Evolutionary conservation across 2,329 filamentous ascomycete species (phyloP).

Genomic region (Botryosphaeria agaves): DNA sequence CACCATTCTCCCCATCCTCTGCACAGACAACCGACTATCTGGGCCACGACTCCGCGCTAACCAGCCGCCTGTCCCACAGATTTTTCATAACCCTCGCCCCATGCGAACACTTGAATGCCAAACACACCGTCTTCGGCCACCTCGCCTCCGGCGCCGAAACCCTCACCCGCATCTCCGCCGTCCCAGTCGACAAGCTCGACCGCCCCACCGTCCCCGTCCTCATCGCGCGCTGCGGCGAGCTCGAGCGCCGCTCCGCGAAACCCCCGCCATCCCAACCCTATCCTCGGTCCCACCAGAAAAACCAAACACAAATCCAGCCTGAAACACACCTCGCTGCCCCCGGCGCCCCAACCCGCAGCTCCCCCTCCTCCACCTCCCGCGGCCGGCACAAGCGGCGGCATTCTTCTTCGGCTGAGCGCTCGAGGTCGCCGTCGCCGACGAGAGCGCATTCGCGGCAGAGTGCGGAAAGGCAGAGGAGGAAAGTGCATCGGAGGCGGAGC

Average conservation of each 20-base stretch:
- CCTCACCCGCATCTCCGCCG: slow-evolving; percentile 16
- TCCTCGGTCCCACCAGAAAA: slow-evolving; percentile 8
- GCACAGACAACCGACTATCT: not conserved
- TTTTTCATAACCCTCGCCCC: slow-evolving; percentile 25
- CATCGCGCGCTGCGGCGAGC: slow-evolving; percentile 20
- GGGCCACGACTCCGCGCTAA: not conserved
- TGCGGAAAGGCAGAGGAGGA: too few species aligned
- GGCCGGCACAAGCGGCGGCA: slow-evolving; percentile 5
- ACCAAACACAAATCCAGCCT: slow-evolving; percentile 5
- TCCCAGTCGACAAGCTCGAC: slow-evolving; percentile 19
- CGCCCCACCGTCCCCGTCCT: slow-evolving; percentile 17
- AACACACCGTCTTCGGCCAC: slow-evolving; percentile 24
- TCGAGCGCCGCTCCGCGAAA: slow-evolving; percentile 16
- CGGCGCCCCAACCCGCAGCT: too few species aligned
- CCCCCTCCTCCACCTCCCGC: slow-evolving; percentile 2
- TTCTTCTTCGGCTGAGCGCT: slow-evolving; percentile 2
- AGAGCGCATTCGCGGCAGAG: too few species aligned
- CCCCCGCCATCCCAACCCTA: slow-evolving; percentile 1
- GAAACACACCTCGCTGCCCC: not conserved
- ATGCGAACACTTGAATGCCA: slow-evolving; percentile 21
- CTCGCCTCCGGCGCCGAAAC: slow-evolving; percentile 19
- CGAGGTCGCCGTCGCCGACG: not conserved
- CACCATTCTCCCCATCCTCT: not conserved
- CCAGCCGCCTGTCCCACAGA: slow-evolving; percentile 5
- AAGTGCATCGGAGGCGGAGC: too few species aligned